Base-by-base conservation (phyloP, 192 early-diverging fungal species). In the Coemansia sp. region DNA sequence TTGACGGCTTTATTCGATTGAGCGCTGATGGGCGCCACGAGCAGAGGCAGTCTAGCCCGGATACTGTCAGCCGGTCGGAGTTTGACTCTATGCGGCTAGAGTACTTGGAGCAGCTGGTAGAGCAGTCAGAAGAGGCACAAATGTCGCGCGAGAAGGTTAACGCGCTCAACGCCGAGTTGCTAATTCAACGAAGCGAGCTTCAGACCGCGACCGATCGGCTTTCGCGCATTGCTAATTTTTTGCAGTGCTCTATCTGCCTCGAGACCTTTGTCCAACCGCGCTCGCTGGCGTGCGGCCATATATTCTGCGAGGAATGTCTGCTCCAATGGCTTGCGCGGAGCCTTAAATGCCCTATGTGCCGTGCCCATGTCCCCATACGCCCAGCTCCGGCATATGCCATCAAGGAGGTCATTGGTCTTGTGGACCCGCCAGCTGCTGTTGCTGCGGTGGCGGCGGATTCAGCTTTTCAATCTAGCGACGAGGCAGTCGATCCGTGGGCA, bases 201-300 rank as follows among this genome's bases (percentile, higher is more conserved):
- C 34, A 40, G 5, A 39, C 43, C 3, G 60, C 65, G 14, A 53
- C 62, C 10, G 27, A 11, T 17, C 37, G 52, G 15, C 3, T 61
- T 22, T 22, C 56, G 38, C 65, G 61, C 35, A 38, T 78, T 24
- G 32, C 35, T 19, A 46, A 62, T 34, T 44, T 68, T 14, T 54
- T 78, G 5, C 69, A 68, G 56, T 82, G 80, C 58, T 52, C 80
- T 10, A 63, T 82, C 3, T 82, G 80, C 38, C 55, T 76, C 10
- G 80, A 82, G 19, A 44, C 71, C 15, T 70, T 72, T 37, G 34
- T 55, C 0, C 59, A 62, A 34, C 73, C 80, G 11, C 67, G 67
- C 36, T 62, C 73, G 24, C 70, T 82, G 11, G 69, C 40, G 14
- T 82, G 80, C 34, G 80, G 80, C 6, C 80, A 82, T 44, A 63